Percentiles rank a stretch among this genome's conserved stretches.
Evolutionary conservation across 805 yeast genomes (phyloP).

Genomic region (Metschnikowia santaceciliae): DNA sequence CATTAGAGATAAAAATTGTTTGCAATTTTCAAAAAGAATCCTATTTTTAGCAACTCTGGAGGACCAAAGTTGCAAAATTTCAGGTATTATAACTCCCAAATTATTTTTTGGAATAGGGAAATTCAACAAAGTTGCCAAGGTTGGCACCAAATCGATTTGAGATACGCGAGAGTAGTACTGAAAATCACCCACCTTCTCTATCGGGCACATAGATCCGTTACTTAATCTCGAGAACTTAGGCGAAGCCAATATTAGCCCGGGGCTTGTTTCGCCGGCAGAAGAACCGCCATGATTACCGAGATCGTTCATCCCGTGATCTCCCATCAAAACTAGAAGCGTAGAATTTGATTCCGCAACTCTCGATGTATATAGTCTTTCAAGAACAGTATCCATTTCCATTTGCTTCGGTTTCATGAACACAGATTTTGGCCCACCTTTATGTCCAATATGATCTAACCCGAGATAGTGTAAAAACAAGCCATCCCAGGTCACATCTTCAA

Average conservation of each 20-base stretch:
- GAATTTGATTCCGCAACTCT: slow-evolving; percentile 18
- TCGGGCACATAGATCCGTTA: slow-evolving; percentile 31
- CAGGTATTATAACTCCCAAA: slow-evolving; percentile 66
- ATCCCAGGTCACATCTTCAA: slow-evolving; percentile 64
- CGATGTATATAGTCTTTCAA: slow-evolving; percentile 45
- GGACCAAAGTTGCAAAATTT: slow-evolving; percentile 52
- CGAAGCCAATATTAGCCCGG: slow-evolving; percentile 72
- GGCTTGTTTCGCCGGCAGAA: slow-evolving; percentile 84
- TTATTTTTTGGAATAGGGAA: slow-evolving; percentile 68
- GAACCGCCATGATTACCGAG: slow-evolving; percentile 97
- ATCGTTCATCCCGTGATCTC: slow-evolving; percentile 97
- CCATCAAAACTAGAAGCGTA: slow-evolving; percentile 72
- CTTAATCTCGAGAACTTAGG: slow-evolving; percentile 43
- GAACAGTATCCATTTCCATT: slow-evolving; percentile 74
- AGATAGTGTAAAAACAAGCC: slow-evolving; percentile 82
- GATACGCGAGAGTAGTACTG: slow-evolving; percentile 50
- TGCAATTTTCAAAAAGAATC: slow-evolving; percentile 51
- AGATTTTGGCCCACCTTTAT: slow-evolving; percentile 88
- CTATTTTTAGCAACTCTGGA: slow-evolving; percentile 26
- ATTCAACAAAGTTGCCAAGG: slow-evolving; percentile 56
- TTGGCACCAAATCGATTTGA: slow-evolving; percentile 74
- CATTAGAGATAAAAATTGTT: slow-evolving; percentile 50
- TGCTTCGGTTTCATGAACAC: slow-evolving; percentile 80
- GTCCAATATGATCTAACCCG: slow-evolving; percentile 97
- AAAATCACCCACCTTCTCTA: slow-evolving; percentile 40